Evolutionary conservation across 1,139 yeast species (phyloP).

Genomic region (Geotrichum europaeum): DNA sequence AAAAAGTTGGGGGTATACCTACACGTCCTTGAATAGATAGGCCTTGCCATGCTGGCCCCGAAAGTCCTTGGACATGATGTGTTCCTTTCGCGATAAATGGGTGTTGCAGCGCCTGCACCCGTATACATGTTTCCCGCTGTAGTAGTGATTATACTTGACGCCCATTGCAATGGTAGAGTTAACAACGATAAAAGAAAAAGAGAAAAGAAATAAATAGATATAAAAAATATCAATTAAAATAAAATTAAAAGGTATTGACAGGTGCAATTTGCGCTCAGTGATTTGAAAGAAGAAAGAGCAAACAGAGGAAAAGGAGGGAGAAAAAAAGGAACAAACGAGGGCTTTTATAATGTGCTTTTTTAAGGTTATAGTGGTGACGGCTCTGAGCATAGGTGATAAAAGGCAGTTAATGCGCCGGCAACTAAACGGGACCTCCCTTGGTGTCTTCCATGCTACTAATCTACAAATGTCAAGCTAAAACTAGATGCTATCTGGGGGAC

Average conservation of each 20-base stretch:
- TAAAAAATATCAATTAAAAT: neutral
- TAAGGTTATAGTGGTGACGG: neutral
- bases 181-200: neutral
- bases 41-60: conserved; percentile 40
- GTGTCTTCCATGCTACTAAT: no score
- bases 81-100: conserved; percentile 35
- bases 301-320: neutral
- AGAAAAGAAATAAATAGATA: neutral
- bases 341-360: neutral
- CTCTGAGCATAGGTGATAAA: neutral
- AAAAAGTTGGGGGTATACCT: conserved; percentile 18
- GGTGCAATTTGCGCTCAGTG: neutral
- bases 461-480: neutral
- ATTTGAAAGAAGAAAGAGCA: neutral
- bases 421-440: neutral
- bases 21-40: conserved; percentile 37
- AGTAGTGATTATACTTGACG: conserved; percentile 32
- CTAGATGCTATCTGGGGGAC: neutral
- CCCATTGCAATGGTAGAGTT: conserved; percentile 29
- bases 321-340: neutral
- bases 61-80: conserved; percentile 37
- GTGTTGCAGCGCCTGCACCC: conserved; percentile 38
- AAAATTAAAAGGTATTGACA: no score
- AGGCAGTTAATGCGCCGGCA: neutral
- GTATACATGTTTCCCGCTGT: conserved; percentile 32